phyloP scores from a whole-genome alignment of 2,329 filamentous ascomycete genomes.

The Arachnopeziza araneosa region DNA sequence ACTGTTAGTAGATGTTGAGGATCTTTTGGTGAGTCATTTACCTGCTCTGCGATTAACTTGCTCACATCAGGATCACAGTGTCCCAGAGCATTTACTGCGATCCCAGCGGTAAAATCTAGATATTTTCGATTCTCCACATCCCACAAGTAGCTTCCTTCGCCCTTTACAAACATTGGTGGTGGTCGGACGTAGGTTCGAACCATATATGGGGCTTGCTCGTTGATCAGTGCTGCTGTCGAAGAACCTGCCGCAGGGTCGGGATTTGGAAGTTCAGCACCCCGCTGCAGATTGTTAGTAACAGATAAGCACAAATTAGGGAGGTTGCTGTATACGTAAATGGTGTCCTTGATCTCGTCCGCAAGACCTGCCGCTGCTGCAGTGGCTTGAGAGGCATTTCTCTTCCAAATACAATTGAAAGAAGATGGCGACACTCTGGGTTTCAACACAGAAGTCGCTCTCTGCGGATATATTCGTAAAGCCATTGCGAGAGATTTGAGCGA shows the following conservation, averaged over 20 bases:
- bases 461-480: constrained; percentile 28
- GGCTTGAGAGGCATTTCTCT: constrained; percentile 29
- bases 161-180: constrained; percentile 81
- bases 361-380: constrained; percentile 33
- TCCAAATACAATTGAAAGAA: constrained; percentile 19
- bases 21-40: constrained; percentile 29
- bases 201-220: constrained; percentile 80
- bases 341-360: constrained; percentile 31
- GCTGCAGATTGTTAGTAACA: constrained; percentile 10
- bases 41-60: constrained; percentile 72
- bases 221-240: constrained; percentile 66
- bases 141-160: constrained; percentile 81
- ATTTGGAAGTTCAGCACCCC: constrained; percentile 47
- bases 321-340: constrained; percentile 29
- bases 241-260: constrained; percentile 71
- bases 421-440: constrained; percentile 22
- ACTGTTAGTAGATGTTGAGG: background rate
- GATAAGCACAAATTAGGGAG: background rate
- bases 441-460: constrained; percentile 23
- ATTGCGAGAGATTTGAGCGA: constrained; percentile 10
- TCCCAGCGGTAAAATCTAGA: constrained; percentile 91
- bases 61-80: constrained; percentile 80
- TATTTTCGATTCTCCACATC: constrained; percentile 86
- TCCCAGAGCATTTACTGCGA: constrained; percentile 89
- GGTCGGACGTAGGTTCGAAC: constrained; percentile 92